Percentiles rank a stretch among this genome's conserved stretches.
Conservation (phyloP, 176 grass and related monocot species). For the Carex kokanica region DNA sequence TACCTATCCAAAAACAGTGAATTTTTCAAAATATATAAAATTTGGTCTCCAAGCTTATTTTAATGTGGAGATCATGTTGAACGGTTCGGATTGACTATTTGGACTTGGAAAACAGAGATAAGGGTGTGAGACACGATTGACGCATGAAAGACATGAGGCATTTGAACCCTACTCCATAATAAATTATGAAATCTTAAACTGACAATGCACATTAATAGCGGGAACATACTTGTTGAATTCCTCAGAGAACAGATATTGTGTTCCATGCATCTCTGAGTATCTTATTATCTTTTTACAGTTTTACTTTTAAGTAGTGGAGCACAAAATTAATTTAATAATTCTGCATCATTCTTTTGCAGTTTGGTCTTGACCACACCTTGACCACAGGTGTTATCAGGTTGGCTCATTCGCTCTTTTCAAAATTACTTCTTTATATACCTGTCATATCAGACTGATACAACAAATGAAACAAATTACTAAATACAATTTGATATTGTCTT, state of each 20-base stretch:
- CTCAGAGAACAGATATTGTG: not conserved
- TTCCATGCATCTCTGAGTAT: not conserved
- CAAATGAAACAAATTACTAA: constrained; percentile 2
- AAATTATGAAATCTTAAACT: not conserved
- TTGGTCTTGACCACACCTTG: constrained; percentile 99
- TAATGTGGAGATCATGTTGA: no score
- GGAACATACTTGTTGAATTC: not conserved
- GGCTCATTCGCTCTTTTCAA: constrained; percentile 10
- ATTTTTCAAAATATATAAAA: no score
- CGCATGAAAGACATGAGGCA: no score
- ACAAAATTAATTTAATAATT: constrained; percentile 7
- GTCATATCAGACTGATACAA: constrained; percentile 9
- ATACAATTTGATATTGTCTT: constrained; percentile 9
- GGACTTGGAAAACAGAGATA: no score
- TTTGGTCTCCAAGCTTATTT: no score
- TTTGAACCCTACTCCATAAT: not conserved
- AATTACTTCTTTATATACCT: constrained; percentile 22
- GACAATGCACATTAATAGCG: not conserved
- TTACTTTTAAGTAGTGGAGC: not conserved
- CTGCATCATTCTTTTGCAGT: constrained; percentile 50
- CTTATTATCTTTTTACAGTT: not conserved
- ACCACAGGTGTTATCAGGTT: constrained; percentile 99
- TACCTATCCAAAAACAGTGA: no score
- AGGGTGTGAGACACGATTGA: no score
- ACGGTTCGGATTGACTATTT: no score